Evolutionary conservation across 176 grass and related monocot genomes (phyloP).

Genomic region (Oryza punctata): DNA sequence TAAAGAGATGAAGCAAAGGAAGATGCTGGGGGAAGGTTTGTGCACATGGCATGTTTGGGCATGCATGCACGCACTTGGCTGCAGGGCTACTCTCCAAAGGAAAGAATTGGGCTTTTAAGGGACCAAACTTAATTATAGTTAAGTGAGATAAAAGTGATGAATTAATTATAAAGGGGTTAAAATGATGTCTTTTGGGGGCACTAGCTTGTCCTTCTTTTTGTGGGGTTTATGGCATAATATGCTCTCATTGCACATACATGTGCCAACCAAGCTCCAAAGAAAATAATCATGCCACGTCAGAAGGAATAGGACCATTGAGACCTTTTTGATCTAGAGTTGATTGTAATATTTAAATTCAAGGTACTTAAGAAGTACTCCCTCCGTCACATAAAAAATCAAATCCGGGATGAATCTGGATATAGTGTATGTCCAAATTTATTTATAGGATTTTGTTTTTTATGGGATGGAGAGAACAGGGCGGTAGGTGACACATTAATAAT

Average conservation of each 20-base stretch:
- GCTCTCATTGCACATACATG: conserved; percentile 43
- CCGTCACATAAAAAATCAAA: no score
- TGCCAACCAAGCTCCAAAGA: conserved; percentile 28
- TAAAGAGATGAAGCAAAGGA: conserved; percentile 48
- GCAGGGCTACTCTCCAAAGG: conserved; percentile 40
- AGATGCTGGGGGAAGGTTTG: conserved; percentile 36
- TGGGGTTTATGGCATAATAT: conserved; percentile 45
- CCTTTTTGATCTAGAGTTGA: neutral
- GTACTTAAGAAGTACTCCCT: no score
- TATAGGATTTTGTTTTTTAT: no score
- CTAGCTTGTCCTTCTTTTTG: conserved; percentile 3
- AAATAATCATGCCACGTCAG: conserved; percentile 48
- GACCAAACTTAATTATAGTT: neutral
- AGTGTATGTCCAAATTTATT: no score
- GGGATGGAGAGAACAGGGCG: no score
- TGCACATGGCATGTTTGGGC: conserved; percentile 68
- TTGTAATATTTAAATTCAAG: neutral
- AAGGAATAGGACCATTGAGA: neutral
- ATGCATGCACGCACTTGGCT: conserved; percentile 20
- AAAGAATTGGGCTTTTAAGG: conserved; percentile 54
- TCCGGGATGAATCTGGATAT: no score
- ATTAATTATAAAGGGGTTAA: conserved; percentile 7
- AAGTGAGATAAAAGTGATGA: conserved; percentile 26
- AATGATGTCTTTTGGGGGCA: conserved; percentile 34
- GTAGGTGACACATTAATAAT: no score